A percentile compares a stretch with the other conserved stretches of the same genome.
These are phyloP conservation scores for Termitomyces sp. DNA, from an alignment of 768 basidiomycete species.

Conservation along the genomic window DNA sequence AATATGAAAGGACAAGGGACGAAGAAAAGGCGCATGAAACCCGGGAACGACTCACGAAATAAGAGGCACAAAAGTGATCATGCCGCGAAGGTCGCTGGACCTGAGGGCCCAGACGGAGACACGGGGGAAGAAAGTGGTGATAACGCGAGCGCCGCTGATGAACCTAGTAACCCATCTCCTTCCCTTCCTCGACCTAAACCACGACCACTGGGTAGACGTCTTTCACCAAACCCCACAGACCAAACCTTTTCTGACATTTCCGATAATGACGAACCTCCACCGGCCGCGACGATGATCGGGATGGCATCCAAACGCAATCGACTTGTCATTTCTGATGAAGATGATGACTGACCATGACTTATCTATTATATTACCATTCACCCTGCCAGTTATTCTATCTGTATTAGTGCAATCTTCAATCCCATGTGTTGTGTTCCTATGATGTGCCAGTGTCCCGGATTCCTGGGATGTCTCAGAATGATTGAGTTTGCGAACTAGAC, in stretches of 20 bases:
- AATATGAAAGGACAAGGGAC: constrained; percentile 52
- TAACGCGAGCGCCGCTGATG: constrained; percentile 6
- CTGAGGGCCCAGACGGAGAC: constrained; percentile 14
- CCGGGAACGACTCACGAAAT: constrained; percentile 23
- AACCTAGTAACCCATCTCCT: constrained; percentile 19
- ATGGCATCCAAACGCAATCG: constrained; percentile 20
- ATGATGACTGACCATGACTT: constrained; percentile 20
- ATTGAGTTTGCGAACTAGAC: not conserved
- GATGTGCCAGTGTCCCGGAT: not conserved
- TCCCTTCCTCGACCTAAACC: constrained; percentile 41
- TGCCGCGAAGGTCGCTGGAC: constrained; percentile 16
- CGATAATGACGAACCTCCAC: constrained; percentile 4
- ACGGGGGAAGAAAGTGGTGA: constrained; percentile 21
- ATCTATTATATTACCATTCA: not conserved
- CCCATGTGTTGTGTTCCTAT: not conserved
- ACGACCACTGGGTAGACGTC: constrained; percentile 21
- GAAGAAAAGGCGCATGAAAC: constrained; percentile 43
- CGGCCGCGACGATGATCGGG: constrained; percentile 6
- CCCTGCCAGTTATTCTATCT: not conserved
- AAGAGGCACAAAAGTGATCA: constrained; percentile 31
- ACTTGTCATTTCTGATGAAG: constrained; percentile 30
- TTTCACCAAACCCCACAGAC: not conserved
- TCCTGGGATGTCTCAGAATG: not conserved
- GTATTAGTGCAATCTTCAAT: not conserved
- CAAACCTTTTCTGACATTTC: not conserved